Evolutionary conservation across 1,284 basidiomycete genomes (phyloP).

Genomic region (Somion occarium): DNA sequence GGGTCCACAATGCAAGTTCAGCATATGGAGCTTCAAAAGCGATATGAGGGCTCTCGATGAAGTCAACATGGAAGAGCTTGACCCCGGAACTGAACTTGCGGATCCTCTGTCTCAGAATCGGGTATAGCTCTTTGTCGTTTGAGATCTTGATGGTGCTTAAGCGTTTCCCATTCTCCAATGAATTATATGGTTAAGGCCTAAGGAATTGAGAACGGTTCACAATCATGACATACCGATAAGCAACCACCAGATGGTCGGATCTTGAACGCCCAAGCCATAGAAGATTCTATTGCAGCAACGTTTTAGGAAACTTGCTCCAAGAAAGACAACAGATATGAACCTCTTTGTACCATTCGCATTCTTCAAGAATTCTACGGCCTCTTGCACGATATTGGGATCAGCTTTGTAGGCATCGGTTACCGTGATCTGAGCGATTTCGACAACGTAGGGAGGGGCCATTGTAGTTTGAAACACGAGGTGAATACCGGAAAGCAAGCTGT

Average conservation of each 20-base stretch:
- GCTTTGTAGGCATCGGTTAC: slow-evolving; percentile 3
- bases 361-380: not conserved
- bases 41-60: not conserved
- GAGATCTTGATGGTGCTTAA: not conserved
- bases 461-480: not conserved
- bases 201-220: not conserved
- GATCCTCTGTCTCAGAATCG: not conserved
- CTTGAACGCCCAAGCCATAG: not conserved
- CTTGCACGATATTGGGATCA: slow-evolving; percentile 1
- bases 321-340: not conserved
- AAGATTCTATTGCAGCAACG: not conserved
- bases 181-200: not conserved
- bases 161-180: not conserved
- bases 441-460: slow-evolving; percentile 1
- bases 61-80: not conserved
- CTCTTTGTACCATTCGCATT: not conserved
- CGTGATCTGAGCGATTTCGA: slow-evolving; percentile 1
- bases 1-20: not conserved
- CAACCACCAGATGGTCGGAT: not conserved
- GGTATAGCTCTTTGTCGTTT: not conserved
- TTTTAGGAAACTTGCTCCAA: not conserved
- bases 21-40: not conserved
- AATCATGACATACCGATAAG: not conserved
- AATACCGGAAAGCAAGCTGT: no score
- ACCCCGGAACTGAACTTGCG: not conserved